These are phyloP conservation scores for Scolecobasidium constrictum DNA, from an alignment of 2,329 filamentous ascomycete genomes.

Conservation along the genomic window DNA sequence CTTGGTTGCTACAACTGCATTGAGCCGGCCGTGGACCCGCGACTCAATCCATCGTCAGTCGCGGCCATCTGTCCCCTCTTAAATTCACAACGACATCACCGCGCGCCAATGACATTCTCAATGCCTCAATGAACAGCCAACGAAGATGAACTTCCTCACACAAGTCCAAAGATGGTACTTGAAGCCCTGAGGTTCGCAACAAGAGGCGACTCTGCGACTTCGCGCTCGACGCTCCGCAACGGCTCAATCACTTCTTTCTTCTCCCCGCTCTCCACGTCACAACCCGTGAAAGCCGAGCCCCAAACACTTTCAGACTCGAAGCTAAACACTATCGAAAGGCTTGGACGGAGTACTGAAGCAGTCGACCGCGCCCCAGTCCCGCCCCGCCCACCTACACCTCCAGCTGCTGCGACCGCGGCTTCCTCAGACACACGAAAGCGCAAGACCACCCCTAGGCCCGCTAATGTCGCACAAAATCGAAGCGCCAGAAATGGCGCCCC, in stretches of 20 bases:
- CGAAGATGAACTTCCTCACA: not conserved
- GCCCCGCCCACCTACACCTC: not conserved
- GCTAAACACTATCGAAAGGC: not conserved
- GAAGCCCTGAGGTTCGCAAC: not conserved
- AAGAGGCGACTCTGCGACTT: not conserved
- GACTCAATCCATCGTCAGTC: no score
- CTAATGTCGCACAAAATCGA: no score
- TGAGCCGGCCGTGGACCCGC: no score
- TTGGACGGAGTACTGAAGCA: not conserved
- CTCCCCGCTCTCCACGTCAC: not conserved
- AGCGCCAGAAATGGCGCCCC: not conserved
- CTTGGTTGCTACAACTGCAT: no score
- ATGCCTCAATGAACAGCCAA: not conserved
- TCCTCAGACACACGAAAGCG: not conserved
- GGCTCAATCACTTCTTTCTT: not conserved
- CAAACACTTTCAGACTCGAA: not conserved
- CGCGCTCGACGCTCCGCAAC: not conserved
- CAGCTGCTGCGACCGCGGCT: no score
- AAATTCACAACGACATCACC: no score
- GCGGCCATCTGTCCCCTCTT: no score
- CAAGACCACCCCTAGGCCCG: not conserved
- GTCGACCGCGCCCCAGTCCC: not conserved
- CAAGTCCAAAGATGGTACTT: not conserved
- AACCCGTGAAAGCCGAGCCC: not conserved
- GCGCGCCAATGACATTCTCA: not conserved